Conservation (phyloP, 1,284 basidiomycete species). For the Sanghuangporus weigelae region DNA sequence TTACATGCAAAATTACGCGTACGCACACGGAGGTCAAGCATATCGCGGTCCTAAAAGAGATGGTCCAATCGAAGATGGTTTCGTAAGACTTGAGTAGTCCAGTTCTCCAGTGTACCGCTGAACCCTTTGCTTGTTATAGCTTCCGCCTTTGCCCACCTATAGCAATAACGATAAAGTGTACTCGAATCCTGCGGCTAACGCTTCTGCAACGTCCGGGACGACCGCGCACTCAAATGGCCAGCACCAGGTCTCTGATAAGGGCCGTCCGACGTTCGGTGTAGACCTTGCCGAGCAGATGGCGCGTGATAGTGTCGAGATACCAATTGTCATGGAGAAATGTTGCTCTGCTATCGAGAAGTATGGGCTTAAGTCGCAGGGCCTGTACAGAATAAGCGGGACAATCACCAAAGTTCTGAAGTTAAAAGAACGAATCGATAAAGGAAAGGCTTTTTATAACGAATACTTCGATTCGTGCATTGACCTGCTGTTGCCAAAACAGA, state of each 20-base stretch:
- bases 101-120: conserved; percentile 9
- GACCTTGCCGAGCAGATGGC: conserved; percentile 89
- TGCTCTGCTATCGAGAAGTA: conserved; percentile 88
- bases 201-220: conserved; percentile 10
- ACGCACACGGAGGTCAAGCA: conserved; percentile 63
- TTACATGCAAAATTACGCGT: conserved; percentile 96
- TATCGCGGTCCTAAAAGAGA: conserved; percentile 73
- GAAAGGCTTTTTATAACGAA: conserved; percentile 37
- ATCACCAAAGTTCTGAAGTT: conserved; percentile 83
- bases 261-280: conserved; percentile 81
- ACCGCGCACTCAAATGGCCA: conserved; percentile 9
- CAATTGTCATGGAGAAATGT: conserved; percentile 85
- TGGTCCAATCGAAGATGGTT: conserved; percentile 82
- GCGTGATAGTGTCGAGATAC: conserved; percentile 87
- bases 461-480: not conserved
- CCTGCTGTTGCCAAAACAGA: conserved; percentile 43
- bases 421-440: conserved; percentile 83
- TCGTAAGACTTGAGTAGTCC: conserved; percentile 47
- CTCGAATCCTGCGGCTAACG: conserved; percentile 18
- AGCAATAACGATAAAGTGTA: conserved; percentile 23
- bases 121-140: conserved; percentile 31
- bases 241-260: conserved; percentile 48
- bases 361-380: conserved; percentile 81
- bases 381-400: conserved; percentile 93
- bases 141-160: conserved; percentile 55